Evolutionary conservation across 2,329 filamentous ascomycete species (phyloP), one percentile per base, ranked within the genome.

Genomic region (Fusarium verrucosum): DNA sequence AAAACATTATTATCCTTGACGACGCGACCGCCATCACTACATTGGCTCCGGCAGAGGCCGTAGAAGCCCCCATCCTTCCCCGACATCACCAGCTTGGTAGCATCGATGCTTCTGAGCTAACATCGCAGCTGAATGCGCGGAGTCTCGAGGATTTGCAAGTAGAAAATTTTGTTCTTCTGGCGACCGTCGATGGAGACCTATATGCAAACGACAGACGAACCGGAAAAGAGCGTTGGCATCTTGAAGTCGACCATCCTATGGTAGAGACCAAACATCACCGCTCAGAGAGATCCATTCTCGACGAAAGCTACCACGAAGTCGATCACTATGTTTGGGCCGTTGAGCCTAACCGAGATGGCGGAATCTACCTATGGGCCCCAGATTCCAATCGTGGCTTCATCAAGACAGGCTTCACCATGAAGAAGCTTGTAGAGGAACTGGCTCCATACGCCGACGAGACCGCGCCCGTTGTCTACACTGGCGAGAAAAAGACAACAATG

Each of bases 91-190:
- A 75, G 76, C 76, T 82, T 75, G 82, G 83, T 77, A 86, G 85
- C 80, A 85, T 84, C 76, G 79, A 78, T 67, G 77, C 84, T 77
- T 83, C 85, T 77, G 88, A 88, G 73, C 83, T 91, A 79, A 86
- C 90, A 83, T 89, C 91, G 91, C 91, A 89, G 89, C 90, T 92
- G 77, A 85, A 85, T 90, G 94, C 93, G 94, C 94, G 94, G 88
- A 96, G 90, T 85, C 85, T 98, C 87, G 90, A 94, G 87, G 94
- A 97, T 83, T 98, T 94, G 94, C 92, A 97, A 91, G 94, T 97
- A 82, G 94, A 98, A 92, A 94, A 98, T 85, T 96, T 97, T 87
- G 92, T 98, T 82, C 92, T 99, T 84, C 85, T 99, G 91, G 94
- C 95, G 92, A 98, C 95, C 87, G 92, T 98, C 87, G 94, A 98